Evolutionary conservation across 1,284 basidiomycete genomes (phyloP), one percentile per base, ranked within the genome.

Genomic region (Papiliotrema laurentii): DNA sequence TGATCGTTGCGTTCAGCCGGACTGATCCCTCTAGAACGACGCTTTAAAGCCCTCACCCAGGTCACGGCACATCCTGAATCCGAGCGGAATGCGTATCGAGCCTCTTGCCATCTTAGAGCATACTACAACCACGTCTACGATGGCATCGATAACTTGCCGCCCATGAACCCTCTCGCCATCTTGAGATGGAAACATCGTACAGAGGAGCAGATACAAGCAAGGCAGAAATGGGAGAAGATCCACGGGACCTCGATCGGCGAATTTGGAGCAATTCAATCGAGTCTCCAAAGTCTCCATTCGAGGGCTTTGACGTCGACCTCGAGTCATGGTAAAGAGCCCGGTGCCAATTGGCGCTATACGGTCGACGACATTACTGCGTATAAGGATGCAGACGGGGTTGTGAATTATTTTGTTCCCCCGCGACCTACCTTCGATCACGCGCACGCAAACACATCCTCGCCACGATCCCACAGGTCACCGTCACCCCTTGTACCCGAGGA

Each of bases 341-440:
- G 50, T 5, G 50, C 51, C 16, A 55, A 55, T 1, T 72, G 69
- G 69, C 44, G 53, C 6, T 69, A 65, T 51, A 55, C 61, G 1
- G 49, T 70, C 5, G 58, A 64, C n/a, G 69, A 69, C 45, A 57
- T 69, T 3, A 45, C 43, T 7, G 54, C 51, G 3, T 72, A 71
- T 50, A 63, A 61, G 19, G 56, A 54, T 7, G 57, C 49, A 14
- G 50, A 58, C 9, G 69, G 69, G 5, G 50, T 53, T 6, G 59
- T 72, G 51, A 60, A 72, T 26, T 70, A 67, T 41, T 70, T 68
- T 45, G 62, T 69, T n/a, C 66, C 69, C 1, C 68, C 66, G 41
- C 40, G 54, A 43, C 50, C 26, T 18, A 43, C 45, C 19, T 48
- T 33, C 30, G 41, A 50, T 22, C 44, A 41, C 11, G 14, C 14